Evolutionary conservation across 2,329 filamentous ascomycete genomes (phyloP), one percentile per base, ranked within the genome.

Genomic region (Xylariaceae sp.): DNA sequence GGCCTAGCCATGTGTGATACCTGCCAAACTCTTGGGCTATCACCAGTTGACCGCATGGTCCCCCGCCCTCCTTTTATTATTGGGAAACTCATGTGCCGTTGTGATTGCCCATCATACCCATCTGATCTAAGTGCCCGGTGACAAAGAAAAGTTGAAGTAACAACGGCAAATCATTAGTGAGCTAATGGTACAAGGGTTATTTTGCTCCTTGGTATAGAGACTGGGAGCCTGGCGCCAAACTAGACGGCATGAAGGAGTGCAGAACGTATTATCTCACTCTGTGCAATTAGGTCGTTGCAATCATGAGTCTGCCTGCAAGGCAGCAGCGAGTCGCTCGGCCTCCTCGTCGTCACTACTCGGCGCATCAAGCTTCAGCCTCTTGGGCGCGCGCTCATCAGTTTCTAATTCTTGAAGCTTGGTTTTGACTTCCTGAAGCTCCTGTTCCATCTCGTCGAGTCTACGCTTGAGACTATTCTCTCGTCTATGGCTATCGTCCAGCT

Each of bases 401-500:
- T 66, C 66, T 13, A 61, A 51, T 2, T 64, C 61, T 29, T 61
- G 61, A 30, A 67, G 43, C 45, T 66, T 63, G 21, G 47, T 61
- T 42, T 68, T 68, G 9, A 68, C 61, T 10, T 69, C 67, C 44
- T 65, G 60, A 21, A 65, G 62, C 67, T 83, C 80, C 36, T 80
- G 77, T 67, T 92, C 88, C 41, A 91, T 75, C 61, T 95, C 89
- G 53, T 89, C 87, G n/a, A 95, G 76, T 47, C 88, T 84, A 47
- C 87, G 81, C 73, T 95, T 95, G 36, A 95, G 78, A 53, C 86
- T 87, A 54, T 90, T 88, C 70, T 95, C 91, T 34, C 89, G 80
- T 48, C 83, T 80, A 63, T 91, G 86, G 44, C 86, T 84, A 48
- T 92, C 88, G 30, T 95, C 88, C 1, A 92, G 77, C 60, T 87